Percentiles rank a stretch among this genome's conserved stretches.
Evolutionary conservation across 495 filamentous ascomycete species (phyloP).

Genomic region (Paragyromitra xinjiangensis): DNA sequence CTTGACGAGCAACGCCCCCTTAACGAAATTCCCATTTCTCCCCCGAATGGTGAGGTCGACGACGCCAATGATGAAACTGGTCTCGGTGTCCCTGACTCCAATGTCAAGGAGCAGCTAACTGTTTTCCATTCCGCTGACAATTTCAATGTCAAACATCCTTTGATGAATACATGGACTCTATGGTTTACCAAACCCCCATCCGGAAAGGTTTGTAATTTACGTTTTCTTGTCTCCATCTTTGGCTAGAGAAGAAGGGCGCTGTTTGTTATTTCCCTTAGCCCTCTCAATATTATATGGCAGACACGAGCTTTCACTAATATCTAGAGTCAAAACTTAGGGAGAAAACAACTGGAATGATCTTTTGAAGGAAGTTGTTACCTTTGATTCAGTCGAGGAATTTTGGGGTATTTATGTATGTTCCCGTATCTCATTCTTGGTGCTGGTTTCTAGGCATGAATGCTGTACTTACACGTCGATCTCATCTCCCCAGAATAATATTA

Average conservation of each 20-base stretch:
- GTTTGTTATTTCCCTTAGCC: neutral
- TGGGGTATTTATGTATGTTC: slow-evolving; percentile 96
- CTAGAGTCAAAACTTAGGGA: slow-evolving; percentile 9
- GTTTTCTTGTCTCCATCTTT: neutral
- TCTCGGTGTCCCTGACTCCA: slow-evolving; percentile 56
- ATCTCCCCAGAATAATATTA: slow-evolving; percentile 88
- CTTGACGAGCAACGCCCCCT: slow-evolving; percentile 60
- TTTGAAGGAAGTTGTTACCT: slow-evolving; percentile 96
- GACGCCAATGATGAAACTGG: slow-evolving; percentile 57
- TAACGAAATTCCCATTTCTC: slow-evolving; percentile 77
- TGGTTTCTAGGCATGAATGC: neutral
- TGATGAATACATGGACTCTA: slow-evolving; percentile 95
- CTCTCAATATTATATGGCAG: neutral
- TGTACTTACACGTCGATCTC: slow-evolving; percentile 40
- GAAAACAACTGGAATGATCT: slow-evolving; percentile 99
- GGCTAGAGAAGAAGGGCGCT: neutral
- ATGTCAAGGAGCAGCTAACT: slow-evolving; percentile 72
- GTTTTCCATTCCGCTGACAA: slow-evolving; percentile 97
- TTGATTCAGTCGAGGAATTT: slow-evolving; percentile 98
- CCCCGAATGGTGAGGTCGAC: slow-evolving; percentile 61
- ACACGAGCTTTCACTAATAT: slow-evolving; percentile 9
- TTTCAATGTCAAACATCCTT: slow-evolving; percentile 98
- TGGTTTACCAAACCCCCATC: slow-evolving; percentile 99
- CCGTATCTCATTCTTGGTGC: slow-evolving; percentile 1
- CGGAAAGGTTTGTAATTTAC: slow-evolving; percentile 75